A percentile compares a stretch with the other conserved stretches of the same genome.
Conservation (phyloP, 2,329 filamentous ascomycete species). For the Xylariaceae sp. region DNA sequence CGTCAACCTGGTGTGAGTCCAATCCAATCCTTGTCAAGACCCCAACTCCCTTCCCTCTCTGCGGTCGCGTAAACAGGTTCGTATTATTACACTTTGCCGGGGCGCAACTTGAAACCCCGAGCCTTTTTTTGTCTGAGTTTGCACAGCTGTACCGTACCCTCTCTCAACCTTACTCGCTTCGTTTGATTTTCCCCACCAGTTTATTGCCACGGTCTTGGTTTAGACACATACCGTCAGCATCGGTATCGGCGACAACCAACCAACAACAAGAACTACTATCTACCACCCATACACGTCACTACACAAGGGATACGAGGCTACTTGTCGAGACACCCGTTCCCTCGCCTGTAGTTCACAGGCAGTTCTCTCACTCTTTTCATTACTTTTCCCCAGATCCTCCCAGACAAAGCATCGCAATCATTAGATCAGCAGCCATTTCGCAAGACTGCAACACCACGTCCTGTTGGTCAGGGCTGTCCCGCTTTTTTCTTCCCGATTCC, state of each 20-base stretch:
- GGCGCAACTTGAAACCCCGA: background rate
- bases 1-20: conserved; percentile 8
- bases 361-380: background rate
- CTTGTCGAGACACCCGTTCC: background rate
- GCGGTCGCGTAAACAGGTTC: background rate
- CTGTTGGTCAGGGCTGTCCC: conserved; percentile 4
- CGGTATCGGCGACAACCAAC: background rate
- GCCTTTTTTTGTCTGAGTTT: background rate
- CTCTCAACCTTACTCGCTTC: background rate
- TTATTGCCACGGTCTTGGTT: background rate
- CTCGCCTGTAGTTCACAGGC: background rate
- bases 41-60: background rate
- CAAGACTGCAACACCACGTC: background rate
- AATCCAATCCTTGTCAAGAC: conserved; percentile 3
- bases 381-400: background rate
- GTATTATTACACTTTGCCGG: background rate
- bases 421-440: background rate
- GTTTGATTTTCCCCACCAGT: background rate
- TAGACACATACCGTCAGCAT: background rate
- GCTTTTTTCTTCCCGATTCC: conserved; percentile 11
- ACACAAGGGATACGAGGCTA: background rate
- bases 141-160: background rate
- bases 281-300: conserved; percentile 3
- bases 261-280: too few relatives aligned
- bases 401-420: background rate